Base-by-base conservation (phyloP, 345 rosid genomes). In the Citrus medica region DNA sequence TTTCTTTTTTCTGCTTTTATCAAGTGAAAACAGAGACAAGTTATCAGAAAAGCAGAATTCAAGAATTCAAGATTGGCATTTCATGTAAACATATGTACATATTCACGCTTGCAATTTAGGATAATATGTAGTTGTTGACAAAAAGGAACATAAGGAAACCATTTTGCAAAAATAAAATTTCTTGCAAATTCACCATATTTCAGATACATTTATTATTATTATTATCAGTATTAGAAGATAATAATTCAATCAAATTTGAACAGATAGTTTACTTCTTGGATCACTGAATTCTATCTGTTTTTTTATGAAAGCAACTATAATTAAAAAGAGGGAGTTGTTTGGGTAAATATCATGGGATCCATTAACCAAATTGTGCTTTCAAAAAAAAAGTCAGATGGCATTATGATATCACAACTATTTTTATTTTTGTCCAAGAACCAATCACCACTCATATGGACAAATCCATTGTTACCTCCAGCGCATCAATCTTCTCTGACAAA, bases 401-500 rank as follows among this genome's bases (percentile, higher is more conserved):
- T 19, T 40, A 30, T 61, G 12, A 61, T 42, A 7, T 37, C 66
- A 59, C 14, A 37, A 25, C 24, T 73, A 51, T n/a, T 12, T 1
- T 37, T 5, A 3, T 5, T n/a, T 37, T 73, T 38, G 42, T 33
- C 67, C 46, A 22, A 17, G 3, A 59, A 17, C 22, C 17, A 74
- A 48, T 35, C 30, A 71, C 48, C 27, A 25, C 33, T 33, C 61
- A 37, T 28, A 58, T 32, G 69, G 63, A 14, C 61, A 42, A 78
- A 59, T 40, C 8, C 38, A 35, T 38, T 16, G 60, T 80, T 71
- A 95, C 98, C 94, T 95, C 98, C 37, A 91, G 75, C 74, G 98
- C 97, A 77, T 95, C 95, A 78, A 80, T 86, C 86, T 88, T 90
- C 83, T 92, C 97, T 28, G 85, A 85, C 22, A 63, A 84, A 78